Base-by-base conservation (phyloP, 768 basidiomycete genomes). In the Russula foetens region DNA sequence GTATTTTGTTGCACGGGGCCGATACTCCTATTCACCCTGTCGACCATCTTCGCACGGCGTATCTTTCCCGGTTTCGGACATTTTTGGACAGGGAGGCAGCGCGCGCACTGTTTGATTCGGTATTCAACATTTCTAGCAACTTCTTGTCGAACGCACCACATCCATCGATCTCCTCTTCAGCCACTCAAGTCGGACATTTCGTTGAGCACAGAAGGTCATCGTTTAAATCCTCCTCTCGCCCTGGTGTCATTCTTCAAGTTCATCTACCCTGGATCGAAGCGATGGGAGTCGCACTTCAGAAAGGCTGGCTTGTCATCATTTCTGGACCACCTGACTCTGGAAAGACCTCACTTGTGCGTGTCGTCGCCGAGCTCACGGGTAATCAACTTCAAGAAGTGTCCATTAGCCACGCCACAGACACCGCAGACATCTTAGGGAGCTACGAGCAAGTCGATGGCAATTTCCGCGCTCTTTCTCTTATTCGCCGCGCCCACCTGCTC, bases 391-490 rank as follows among this genome's bases (percentile, higher is more conserved):
- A 77, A 23, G 90, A 92, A 70, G 79, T 97, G 49, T 77, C 84
- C 19, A 76, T 98, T 69, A 95, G 90, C 70, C 86, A 81, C 59
- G 86, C 90, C 7, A 93, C 91, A 2, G 97, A 99, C 70, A 90
- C 94, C 1, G 85, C 86, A 71, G 97, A 99, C 72, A 85, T 99
- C 35, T 75, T 99, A 46, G 97, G 97, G 35, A 88, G 90, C 70
- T 98, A 98, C 69, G 97, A 99, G 73, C 96, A 98, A 73, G 83
- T 87, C 28, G 89, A 93, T 70, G 56, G 69, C 39, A 73, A 72
- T n/a, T 74, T 75, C 38, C 78, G 77, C 29, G 53, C 69, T 44
- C 55, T 73, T 11, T 67, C 69, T 19, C 58, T 80, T 11, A 68
- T 81, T 12, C 73, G 78, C 31, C 72, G 79, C 19, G 65, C 79